Conservation (phyloP, 768 basidiomycete species). For the Suillus occidentalis region DNA sequence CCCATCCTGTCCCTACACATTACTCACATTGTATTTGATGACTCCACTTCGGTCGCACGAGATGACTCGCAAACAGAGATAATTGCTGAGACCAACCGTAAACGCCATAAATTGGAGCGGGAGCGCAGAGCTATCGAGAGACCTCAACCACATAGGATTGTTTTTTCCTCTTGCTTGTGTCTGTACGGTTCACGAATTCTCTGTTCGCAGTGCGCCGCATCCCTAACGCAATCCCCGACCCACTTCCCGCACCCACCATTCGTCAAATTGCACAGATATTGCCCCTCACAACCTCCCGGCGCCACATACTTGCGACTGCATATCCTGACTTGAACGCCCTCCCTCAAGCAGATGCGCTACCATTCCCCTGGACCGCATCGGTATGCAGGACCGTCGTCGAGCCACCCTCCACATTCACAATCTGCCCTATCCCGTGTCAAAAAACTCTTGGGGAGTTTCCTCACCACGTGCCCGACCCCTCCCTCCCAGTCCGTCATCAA, state of each 20-base stretch:
- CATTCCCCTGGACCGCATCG: too few relatives aligned
- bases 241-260: constrained; percentile 58
- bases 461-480: constrained; percentile 37
- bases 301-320: constrained; percentile 26
- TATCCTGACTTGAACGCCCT: constrained; percentile 40
- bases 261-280: constrained; percentile 65
- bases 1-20: constrained; percentile 2
- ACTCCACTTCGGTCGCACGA: constrained; percentile 54
- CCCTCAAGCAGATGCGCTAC: constrained; percentile 47
- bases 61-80: constrained; percentile 83
- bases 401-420: constrained; percentile 5
- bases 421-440: constrained; percentile 9
- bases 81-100: constrained; percentile 87
- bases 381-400: not conserved
- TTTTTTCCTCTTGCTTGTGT: constrained; percentile 5
- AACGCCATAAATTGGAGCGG: constrained; percentile 80
- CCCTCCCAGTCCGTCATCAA: constrained; percentile 21
- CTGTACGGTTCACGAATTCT: not conserved
- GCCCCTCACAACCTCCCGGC: constrained; percentile 37
- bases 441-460: constrained; percentile 24
- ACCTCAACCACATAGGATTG: constrained; percentile 65
- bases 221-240: constrained; percentile 51
- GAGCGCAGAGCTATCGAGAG: constrained; percentile 78
- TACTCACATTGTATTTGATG: not conserved
- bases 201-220: constrained; percentile 54